A percentile compares a stretch with the other conserved stretches of the same genome.
Evolutionary conservation across 768 basidiomycete genomes (phyloP).

Genomic region (Nidula microcarpa): DNA sequence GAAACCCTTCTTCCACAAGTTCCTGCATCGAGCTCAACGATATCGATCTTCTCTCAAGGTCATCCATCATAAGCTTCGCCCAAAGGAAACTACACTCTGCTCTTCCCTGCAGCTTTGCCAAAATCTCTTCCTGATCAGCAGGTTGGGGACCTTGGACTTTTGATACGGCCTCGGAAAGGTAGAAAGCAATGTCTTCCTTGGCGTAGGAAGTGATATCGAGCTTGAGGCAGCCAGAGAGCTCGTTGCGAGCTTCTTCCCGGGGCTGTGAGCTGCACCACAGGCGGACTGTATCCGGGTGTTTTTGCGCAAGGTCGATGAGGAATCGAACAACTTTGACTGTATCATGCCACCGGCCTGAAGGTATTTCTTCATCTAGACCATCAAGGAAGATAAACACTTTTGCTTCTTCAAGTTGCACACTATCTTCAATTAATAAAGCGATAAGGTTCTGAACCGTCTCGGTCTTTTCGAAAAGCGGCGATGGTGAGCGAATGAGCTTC

Average conservation of each 20-base stretch:
- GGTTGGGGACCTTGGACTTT: background rate
- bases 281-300: constrained; percentile 10
- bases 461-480: background rate
- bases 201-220: constrained; percentile 8
- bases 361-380: background rate
- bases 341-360: constrained; percentile 9
- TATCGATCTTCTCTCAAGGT: constrained; percentile 8
- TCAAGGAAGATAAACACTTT: background rate
- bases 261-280: constrained; percentile 19
- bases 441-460: background rate
- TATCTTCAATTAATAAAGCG: background rate
- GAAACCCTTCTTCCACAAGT: constrained; percentile 10
- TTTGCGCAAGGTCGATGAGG: constrained; percentile 7
- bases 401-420: background rate
- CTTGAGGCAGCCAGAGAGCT: constrained; percentile 4
- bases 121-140: constrained; percentile 3
- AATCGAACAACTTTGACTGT: constrained; percentile 8
- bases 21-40: constrained; percentile 12
- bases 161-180: background rate
- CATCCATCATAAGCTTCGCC: constrained; percentile 18
- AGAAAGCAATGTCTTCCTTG: background rate
- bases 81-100: constrained; percentile 25
- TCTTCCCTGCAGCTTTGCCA: constrained; percentile 3
- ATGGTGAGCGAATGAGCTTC: background rate
- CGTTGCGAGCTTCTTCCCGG: constrained; percentile 7